Base-by-base conservation (phyloP, 164 flowering plant genomes). In the Magnolia changhungtana region DNA sequence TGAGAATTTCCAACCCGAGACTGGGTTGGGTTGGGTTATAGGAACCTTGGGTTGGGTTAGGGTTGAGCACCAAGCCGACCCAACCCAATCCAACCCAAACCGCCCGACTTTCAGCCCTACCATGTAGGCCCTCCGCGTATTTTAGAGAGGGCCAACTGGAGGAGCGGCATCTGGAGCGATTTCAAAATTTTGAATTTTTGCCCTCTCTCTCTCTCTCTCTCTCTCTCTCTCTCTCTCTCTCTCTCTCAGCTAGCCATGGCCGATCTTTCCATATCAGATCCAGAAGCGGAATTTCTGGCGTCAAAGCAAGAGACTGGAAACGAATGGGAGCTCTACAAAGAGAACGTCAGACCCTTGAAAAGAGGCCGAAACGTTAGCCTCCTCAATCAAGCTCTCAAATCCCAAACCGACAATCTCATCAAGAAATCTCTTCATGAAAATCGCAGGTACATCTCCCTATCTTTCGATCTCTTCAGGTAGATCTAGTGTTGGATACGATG, bases 261-360 rank as follows among this genome's bases (percentile, higher is more conserved):
- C 73, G 86, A 77, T 1, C 58, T 73, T 1, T 23, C 75, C 76
- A 55, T 51, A 16, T 6, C 88, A 74, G 97, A 94, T 78, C 90
- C 92, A 69, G 98, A 94, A 81, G 84, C 91, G 24, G 86, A 79
- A 83, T 94, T 94, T 77, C 86, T 94, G 11, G 78, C 78, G 10
- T 87, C 94, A 4, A 87, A 89, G 14, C 76, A 84, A 61, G 79
- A 81, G 75, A 92, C 88, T 0, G 92, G 96, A 7, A 80, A 89
- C 82, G 97, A 92, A 70, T 95, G 99, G 99, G 99, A 95, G 58
- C 83, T 91, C 51, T 91, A 85, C 86, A 93, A 93, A 78, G 99
- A 95, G 81, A 95, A 95, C 78, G 96, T 94, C 7, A 87, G 90
- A 74, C 98, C 99, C 6, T 74, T 94, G 84, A 95, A 95, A 85